A percentile compares a stretch with the other conserved stretches of the same genome.
Conservation (phyloP, 352 stramenopile species). For the Phytopythium oedochilum region DNA sequence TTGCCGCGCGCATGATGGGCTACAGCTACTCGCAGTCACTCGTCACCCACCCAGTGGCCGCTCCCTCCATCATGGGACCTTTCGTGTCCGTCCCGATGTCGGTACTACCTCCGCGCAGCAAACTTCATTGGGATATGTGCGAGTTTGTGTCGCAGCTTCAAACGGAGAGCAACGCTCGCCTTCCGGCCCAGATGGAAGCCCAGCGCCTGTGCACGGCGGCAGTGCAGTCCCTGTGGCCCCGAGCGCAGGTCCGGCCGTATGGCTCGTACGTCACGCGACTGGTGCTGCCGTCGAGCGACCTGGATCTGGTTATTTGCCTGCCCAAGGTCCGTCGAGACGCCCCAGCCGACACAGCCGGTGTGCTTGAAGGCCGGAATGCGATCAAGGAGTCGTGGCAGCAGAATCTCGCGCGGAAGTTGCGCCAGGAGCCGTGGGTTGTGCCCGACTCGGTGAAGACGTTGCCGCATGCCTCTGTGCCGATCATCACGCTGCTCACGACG, state of each 20-base stretch:
- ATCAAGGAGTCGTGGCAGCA: slow-evolving; percentile 99
- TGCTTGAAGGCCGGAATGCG: slow-evolving; percentile 96
- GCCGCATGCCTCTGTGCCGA: slow-evolving; percentile 94
- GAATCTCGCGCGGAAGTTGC: slow-evolving; percentile 93
- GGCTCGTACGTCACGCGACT: slow-evolving; percentile 95
- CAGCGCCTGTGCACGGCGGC: slow-evolving; percentile 74
- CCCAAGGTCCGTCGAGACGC: slow-evolving; percentile 95
- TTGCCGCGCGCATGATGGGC: slow-evolving; percentile 10
- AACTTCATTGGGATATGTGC: slow-evolving; percentile 86
- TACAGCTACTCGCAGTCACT: slow-evolving; percentile 36
- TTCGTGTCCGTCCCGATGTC: slow-evolving; percentile 85
- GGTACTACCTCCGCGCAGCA: slow-evolving; percentile 75
- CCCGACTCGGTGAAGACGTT: slow-evolving; percentile 95
- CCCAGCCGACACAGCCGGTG: slow-evolving; percentile 91
- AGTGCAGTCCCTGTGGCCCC: slow-evolving; percentile 91
- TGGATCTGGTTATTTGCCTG: slow-evolving; percentile 97
- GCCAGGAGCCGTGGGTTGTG: slow-evolving; percentile 90
- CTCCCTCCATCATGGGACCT: slow-evolving; percentile 52
- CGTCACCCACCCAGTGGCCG: slow-evolving; percentile 18
- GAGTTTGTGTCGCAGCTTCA: slow-evolving; percentile 82
- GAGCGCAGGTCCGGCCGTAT: slow-evolving; percentile 96
- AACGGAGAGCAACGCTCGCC: slow-evolving; percentile 55
- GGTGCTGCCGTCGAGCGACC: slow-evolving; percentile 94
- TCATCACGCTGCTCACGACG: slow-evolving; percentile 93
- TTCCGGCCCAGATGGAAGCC: slow-evolving; percentile 71